phyloP scores from a whole-genome alignment of 371 early-diverging fungal species.

The Syncephalastrum sp. region DNA sequence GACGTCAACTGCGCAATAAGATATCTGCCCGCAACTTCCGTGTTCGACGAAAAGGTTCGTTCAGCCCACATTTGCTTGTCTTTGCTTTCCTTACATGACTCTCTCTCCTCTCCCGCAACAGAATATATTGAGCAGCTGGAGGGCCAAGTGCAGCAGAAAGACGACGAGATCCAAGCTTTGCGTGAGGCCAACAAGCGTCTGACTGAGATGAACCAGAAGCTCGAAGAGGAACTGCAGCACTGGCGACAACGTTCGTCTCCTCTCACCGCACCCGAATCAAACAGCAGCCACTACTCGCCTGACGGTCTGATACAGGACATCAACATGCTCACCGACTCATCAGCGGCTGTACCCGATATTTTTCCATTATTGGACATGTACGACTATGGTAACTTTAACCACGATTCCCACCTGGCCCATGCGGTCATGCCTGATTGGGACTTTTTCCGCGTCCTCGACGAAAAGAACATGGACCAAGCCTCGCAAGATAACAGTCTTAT shows the following conservation, averaged over 20 bases:
- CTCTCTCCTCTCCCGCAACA: neutral
- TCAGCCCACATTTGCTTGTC: neutral
- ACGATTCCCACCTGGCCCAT: conserved; percentile 6
- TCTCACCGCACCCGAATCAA: no score
- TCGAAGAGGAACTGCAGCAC: conserved; percentile 9
- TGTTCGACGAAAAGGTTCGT: conserved; percentile 81
- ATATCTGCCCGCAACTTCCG: conserved; percentile 89
- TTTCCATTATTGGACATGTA: conserved; percentile 9
- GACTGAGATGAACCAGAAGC: conserved; percentile 10
- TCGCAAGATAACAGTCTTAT: neutral
- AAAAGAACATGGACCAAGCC: conserved; percentile 7
- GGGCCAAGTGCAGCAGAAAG: conserved; percentile 13
- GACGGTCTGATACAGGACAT: neutral
- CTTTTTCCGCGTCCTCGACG: conserved; percentile 10
- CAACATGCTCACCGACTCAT: neutral
- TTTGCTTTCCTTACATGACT: neutral
- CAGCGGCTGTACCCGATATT: neutral
- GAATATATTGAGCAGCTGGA: conserved; percentile 24
- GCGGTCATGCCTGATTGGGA: conserved; percentile 18
- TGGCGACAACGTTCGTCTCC: conserved; percentile 2
- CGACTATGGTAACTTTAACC: conserved; percentile 7
- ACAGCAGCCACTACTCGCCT: no score
- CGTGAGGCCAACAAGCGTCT: conserved; percentile 9
- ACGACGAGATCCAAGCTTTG: conserved; percentile 12
- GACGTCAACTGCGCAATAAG: conserved; percentile 86